Percentiles rank a stretch among this genome's conserved stretches.
phyloP scores from a whole-genome alignment of 1,284 basidiomycete species.

The Microbotryomycetes sp. region DNA sequence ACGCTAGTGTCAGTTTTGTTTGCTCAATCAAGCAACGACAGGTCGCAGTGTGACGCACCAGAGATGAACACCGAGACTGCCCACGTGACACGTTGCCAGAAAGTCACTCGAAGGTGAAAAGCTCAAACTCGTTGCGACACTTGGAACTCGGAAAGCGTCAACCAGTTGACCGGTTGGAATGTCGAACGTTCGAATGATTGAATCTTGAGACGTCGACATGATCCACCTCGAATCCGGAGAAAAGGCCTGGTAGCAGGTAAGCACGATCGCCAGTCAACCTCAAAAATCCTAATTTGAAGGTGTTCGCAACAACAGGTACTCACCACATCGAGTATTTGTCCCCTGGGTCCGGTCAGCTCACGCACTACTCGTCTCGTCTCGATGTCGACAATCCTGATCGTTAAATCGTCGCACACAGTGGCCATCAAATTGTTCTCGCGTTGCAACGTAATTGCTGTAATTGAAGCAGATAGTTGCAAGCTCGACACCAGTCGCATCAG shows the following conservation, averaged over 20 bases:
- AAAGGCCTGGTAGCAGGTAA: conserved; percentile 71
- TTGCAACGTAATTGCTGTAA: conserved; percentile 68
- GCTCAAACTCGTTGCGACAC: conserved; percentile 78
- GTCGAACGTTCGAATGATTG: conserved; percentile 90
- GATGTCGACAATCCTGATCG: conserved; percentile 79
- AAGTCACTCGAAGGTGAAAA: conserved; percentile 96
- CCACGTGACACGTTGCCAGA: conserved; percentile 87
- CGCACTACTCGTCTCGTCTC: conserved; percentile 82
- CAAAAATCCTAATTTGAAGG: not conserved
- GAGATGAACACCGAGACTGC: conserved; percentile 86
- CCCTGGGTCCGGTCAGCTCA: conserved; percentile 73
- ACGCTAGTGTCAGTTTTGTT: not conserved
- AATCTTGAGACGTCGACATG: conserved; percentile 79
- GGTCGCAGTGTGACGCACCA: conserved; percentile 53
- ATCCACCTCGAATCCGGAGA: conserved; percentile 93
- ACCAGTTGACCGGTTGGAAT: conserved; percentile 87
- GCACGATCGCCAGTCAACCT: too few species aligned
- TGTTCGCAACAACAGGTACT: conserved; percentile 36
- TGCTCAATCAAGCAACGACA: not conserved
- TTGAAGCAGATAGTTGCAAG: conserved; percentile 60
- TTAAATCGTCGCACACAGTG: conserved; percentile 74
- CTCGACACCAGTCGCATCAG: conserved; percentile 65
- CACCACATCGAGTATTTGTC: conserved; percentile 75
- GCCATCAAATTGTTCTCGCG: conserved; percentile 82
- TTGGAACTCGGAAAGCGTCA: conserved; percentile 85